Base-by-base conservation (phyloP, 1,139 yeast species). In the Diutina siamensis region DNA sequence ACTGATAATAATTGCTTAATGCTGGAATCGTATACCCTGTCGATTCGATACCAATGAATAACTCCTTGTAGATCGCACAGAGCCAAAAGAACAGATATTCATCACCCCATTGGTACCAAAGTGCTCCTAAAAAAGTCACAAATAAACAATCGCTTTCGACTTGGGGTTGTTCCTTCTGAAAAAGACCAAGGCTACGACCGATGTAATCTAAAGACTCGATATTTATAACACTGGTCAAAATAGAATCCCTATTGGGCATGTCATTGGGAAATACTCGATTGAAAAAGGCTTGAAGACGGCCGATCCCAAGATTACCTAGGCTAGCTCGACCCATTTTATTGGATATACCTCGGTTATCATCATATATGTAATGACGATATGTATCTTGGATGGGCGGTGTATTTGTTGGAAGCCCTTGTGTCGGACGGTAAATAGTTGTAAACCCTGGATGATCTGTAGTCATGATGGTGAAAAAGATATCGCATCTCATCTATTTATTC, bases 51-150 rank as follows among this genome's bases (percentile, higher is more conserved):
- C 22, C 21, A 17, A 25, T 5, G 3, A 38, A 38, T 7, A 38
- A 9, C n/a, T 7, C 13, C 13, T 38, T 38, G 21, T 38, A 38
- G 3, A 38, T 12, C 3, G 31, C 42, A 10, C 42, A 38, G 4
- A 38, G 32, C 42, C 42, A 38, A 12, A 25, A 38, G 10, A 25
- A 38, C 42, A 25, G 19, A 20, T 38, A 21, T 9, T 25, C 21
- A 9, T 38, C 42, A 5, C 42, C 42, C 40, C 40, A 35, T 27
- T 35, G 40, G 40, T 35, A 35, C 40, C 40, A 35, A 3, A 35
- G 25, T 4, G 40, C 40, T 5, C 40, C 40, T 12, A 35, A 20
- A 20, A 20, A 35, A 4, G 20, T 17, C 17, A 21, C 17, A 35
- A 35, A 35, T 3, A 35, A 22, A 21, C 28, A 35, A 13, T 35